These are phyloP conservation scores for Wickerhamiella galacta DNA, from an alignment of 805 yeast species.

Conservation along the genomic window DNA sequence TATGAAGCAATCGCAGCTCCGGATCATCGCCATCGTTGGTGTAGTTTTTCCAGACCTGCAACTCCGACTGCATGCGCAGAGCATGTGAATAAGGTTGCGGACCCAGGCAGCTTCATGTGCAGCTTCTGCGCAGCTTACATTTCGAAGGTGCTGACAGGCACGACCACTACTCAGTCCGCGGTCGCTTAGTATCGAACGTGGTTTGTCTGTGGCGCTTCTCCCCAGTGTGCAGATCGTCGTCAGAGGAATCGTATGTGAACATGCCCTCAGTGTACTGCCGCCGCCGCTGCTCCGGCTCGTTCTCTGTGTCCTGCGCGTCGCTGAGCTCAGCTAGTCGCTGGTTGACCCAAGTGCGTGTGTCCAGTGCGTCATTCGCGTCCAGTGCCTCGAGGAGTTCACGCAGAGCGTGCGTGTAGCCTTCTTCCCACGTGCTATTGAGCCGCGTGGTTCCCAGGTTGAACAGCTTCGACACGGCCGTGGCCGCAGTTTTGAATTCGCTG, in stretches of 20 bases:
- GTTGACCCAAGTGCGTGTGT: constrained; percentile 4
- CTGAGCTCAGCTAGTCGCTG: constrained; percentile 3
- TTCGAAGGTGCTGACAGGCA: no score
- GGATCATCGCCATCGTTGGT: no score
- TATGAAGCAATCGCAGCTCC: no score
- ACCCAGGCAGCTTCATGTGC: no score
- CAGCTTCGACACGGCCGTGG: constrained; percentile 5
- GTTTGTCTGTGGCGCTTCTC: constrained; percentile 5
- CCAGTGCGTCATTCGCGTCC: constrained; percentile 2
- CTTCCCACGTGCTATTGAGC: constrained; percentile 2
- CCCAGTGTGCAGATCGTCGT: constrained; percentile 1
- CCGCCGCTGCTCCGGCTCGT: not conserved
- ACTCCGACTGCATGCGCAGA: no score
- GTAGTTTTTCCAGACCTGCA: no score
- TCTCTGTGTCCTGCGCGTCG: constrained; percentile 1
- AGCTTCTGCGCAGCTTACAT: no score
- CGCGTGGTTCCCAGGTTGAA: constrained; percentile 3
- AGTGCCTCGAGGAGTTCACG: constrained; percentile 5
- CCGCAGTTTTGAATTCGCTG: constrained; percentile 6
- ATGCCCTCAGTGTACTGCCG: not conserved
- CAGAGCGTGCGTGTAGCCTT: constrained; percentile 5
- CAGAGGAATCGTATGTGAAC: not conserved
- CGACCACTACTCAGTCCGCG: not conserved
- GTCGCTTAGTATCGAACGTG: constrained; percentile 4
- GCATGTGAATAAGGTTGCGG: no score